Conservation (phyloP, 345 rosid genomes). For the Iberis pinnata region DNA sequence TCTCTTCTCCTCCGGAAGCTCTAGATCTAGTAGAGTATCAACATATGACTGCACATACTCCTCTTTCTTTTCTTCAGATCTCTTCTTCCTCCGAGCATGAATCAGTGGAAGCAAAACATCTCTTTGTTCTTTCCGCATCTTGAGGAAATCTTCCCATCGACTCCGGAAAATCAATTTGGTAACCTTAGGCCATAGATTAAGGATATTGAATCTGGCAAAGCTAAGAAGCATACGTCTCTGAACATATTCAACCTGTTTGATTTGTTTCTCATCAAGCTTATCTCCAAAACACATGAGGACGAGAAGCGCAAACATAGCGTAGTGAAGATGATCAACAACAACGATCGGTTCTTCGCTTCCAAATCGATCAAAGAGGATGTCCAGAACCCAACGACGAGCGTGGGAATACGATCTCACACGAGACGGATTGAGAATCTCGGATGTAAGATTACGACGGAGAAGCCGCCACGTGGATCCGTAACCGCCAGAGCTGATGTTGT, state of each 20-base stretch:
- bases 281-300: constrained; percentile 34
- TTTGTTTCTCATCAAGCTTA: constrained; percentile 28
- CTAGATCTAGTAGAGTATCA: constrained; percentile 31
- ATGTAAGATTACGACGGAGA: constrained; percentile 21
- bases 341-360: constrained; percentile 10
- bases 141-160: constrained; percentile 22
- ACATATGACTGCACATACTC: constrained; percentile 23
- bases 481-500: constrained; percentile 12
- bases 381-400: constrained; percentile 20
- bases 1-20: constrained; percentile 33
- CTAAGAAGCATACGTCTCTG: constrained; percentile 3
- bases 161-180: constrained; percentile 24
- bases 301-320: constrained; percentile 25
- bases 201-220: background rate
- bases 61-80: background rate
- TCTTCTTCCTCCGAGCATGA: constrained; percentile 23
- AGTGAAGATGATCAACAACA: constrained; percentile 21
- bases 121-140: background rate
- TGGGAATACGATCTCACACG: constrained; percentile 9
- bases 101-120: constrained; percentile 31
- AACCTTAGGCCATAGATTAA: constrained; percentile 27
- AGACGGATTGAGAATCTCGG: constrained; percentile 18
- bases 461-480: constrained; percentile 27
- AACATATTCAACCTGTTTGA: constrained; percentile 18
- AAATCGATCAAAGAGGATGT: constrained; percentile 7